A percentile compares a stretch with the other conserved stretches of the same genome.
phyloP scores from a whole-genome alignment of 495 filamentous ascomycete species.

The Aspergillus cristatus region DNA sequence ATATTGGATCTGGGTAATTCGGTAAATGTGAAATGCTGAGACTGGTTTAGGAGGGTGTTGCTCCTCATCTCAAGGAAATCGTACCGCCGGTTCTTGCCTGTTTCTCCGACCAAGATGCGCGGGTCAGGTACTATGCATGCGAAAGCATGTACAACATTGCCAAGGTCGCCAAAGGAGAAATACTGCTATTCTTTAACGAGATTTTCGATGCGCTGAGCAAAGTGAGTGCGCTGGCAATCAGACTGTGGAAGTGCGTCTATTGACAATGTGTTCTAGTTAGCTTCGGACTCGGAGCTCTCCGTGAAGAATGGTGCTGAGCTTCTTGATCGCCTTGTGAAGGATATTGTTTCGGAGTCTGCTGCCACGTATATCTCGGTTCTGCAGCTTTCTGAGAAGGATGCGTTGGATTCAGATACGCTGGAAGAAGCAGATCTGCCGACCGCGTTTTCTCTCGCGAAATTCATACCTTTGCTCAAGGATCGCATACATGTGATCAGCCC shows the following conservation, averaged over 20 bases:
- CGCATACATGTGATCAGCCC: conserved; percentile 89
- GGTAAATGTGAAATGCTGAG: conserved; percentile 13
- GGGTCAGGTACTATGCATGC: conserved; percentile 97
- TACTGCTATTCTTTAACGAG: conserved; percentile 91
- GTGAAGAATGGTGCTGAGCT: conserved; percentile 98
- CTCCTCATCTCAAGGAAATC: conserved; percentile 82
- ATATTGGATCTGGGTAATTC: neutral
- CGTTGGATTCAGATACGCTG: conserved; percentile 35
- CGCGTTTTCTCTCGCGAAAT: conserved; percentile 83
- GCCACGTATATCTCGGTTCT: conserved; percentile 90
- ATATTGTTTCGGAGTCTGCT: conserved; percentile 95
- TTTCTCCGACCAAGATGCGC: conserved; percentile 95
- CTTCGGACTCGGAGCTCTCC: conserved; percentile 89
- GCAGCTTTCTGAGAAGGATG: conserved; percentile 41
- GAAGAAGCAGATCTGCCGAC: conserved; percentile 58
- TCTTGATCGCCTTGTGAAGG: conserved; percentile 91
- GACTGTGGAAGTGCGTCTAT: conserved; percentile 1
- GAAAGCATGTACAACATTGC: conserved; percentile 99
- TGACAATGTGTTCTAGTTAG: conserved; percentile 51
- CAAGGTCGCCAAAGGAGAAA: conserved; percentile 97
- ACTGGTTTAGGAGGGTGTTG: conserved; percentile 62
- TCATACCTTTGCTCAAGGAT: conserved; percentile 88
- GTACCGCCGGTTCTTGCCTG: conserved; percentile 97
- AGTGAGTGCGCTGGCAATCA: conserved; percentile 39
- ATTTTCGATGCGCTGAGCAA: conserved; percentile 97